Evolutionary conservation across 1,284 basidiomycete genomes (phyloP).

Genomic region (Kwoniella shivajii): DNA sequence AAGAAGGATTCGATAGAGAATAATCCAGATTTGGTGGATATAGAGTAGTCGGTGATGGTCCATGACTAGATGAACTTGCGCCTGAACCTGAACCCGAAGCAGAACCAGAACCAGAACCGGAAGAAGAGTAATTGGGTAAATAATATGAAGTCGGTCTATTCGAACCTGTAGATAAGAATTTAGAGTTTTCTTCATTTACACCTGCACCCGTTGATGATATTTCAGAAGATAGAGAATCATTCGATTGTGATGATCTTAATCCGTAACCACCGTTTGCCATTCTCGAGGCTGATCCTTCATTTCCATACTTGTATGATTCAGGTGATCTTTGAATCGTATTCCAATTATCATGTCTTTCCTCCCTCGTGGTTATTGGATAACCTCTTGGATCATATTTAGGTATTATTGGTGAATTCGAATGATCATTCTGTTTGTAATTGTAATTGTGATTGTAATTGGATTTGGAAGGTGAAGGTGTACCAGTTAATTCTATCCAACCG

Average conservation of each 20-base stretch:
- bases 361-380: slow-evolving; percentile 19
- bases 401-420: slow-evolving; percentile 3
- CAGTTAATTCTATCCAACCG: not conserved
- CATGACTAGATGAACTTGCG: not conserved
- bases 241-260: slow-evolving; percentile 14
- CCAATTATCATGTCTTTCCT: not conserved
- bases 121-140: not conserved
- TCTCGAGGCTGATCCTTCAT: not conserved
- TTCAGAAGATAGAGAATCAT: slow-evolving; percentile 19
- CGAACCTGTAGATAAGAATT: slow-evolving; percentile 20
- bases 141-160: not conserved
- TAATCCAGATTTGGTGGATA: slow-evolving; percentile 33
- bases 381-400: slow-evolving; percentile 35
- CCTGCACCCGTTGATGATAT: slow-evolving; percentile 32
- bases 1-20: slow-evolving; percentile 23
- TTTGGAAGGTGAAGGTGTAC: not conserved
- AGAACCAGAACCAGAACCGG: not conserved
- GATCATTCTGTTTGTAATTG: too few relatives aligned
- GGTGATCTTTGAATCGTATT: not conserved
- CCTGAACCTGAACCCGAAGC: not conserved
- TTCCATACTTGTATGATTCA: not conserved
- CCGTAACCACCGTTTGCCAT: not conserved
- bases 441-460: too few relatives aligned
- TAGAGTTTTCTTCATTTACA: slow-evolving; percentile 23
- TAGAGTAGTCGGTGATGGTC: slow-evolving; percentile 5